Base-by-base conservation (phyloP, 2,329 filamentous ascomycete species). In the Aspergillus viridinutans region DNA sequence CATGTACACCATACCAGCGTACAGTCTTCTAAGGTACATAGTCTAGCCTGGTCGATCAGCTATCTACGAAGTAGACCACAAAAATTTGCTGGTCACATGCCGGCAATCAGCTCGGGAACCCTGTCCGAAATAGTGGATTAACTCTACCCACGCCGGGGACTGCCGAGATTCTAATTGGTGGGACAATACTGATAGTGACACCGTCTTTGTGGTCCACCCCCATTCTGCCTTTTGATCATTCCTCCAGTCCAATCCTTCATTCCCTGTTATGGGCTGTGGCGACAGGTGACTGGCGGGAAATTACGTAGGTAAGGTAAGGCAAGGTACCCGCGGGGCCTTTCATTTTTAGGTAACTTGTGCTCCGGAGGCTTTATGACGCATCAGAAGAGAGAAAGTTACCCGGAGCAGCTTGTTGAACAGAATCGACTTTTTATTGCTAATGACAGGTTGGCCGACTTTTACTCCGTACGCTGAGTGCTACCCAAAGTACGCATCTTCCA, bases 81-180 rank as follows among this genome's bases (percentile, higher is more conserved):
- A 65, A 64, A 59, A 53, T 70, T 66, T 69, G 61, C 58, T 61
- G 63, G 68, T 72, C 69, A 72, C 68, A 68, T 69, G 68, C 58
- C 53, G 55, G 49, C 20, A 50, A 54, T 57, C 55, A 57, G 61
- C 55, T 64, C 64, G 63, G 66, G 54, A 60, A 61, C 54, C 52
- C 56, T 49, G 56, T 57, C 65, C 63, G 62, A 52, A 53, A 58
- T 53, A 50, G 45, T 54, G 54, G 35, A 20, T 32, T 50, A 53
- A 47, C 51, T 51, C 58, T 62, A 56, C 60, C 57, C 51, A 60
- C 48, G 35, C 49, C 58, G 57, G 52, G 51, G 26, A 32, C 59
- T 68, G 59, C 65, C 66, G 62, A 69, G 60, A 1, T 3, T 32
- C 7, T 64, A 21, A 71, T 72, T 71, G 70, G 68, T 67, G 67